These are phyloP conservation scores for Colletotrichum simmondsii DNA, from an alignment of 2,329 filamentous ascomycete genomes.

Conservation along the genomic window DNA sequence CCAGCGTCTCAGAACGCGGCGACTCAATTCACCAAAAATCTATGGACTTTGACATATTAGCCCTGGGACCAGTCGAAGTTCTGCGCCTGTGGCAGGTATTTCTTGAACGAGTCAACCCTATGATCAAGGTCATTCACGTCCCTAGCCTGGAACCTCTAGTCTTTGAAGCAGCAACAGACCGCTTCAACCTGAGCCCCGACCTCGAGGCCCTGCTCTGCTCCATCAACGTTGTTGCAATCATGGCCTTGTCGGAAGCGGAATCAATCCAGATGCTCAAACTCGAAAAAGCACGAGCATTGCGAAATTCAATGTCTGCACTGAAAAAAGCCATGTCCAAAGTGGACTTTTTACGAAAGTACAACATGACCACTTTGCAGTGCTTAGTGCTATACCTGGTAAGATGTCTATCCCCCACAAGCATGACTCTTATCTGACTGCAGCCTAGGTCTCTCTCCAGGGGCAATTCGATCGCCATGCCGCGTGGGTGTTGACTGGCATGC, in stretches of 20 bases:
- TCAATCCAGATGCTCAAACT: constrained; percentile 62
- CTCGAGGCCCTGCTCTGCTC: constrained; percentile 72
- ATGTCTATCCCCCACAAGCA: constrained; percentile 60
- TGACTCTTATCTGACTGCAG: constrained; percentile 29
- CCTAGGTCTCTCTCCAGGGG: constrained; percentile 64
- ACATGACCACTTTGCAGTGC: constrained; percentile 68
- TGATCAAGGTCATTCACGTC: constrained; percentile 78
- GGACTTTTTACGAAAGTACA: constrained; percentile 68
- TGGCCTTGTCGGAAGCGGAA: constrained; percentile 67
- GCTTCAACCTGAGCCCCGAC: constrained; percentile 21
- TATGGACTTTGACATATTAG: constrained; percentile 24
- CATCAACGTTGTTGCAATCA: constrained; percentile 69
- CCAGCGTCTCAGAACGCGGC: background rate
- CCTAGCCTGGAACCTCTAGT: constrained; percentile 60
- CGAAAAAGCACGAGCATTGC: constrained; percentile 58
- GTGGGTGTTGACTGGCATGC: constrained; percentile 70
- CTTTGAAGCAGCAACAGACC: constrained; percentile 42
- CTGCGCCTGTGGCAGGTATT: constrained; percentile 79
- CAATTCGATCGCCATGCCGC: constrained; percentile 68
- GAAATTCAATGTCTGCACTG: constrained; percentile 61
- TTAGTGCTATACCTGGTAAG: constrained; percentile 69
- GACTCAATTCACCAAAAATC: background rate
- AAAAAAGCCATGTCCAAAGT: constrained; percentile 60
- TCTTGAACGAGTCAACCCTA: constrained; percentile 78
- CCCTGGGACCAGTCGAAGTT: constrained; percentile 3